These are phyloP conservation scores for Annulohypoxylon nitens DNA, from an alignment of 495 filamentous ascomycete genomes.

Conservation along the genomic window DNA sequence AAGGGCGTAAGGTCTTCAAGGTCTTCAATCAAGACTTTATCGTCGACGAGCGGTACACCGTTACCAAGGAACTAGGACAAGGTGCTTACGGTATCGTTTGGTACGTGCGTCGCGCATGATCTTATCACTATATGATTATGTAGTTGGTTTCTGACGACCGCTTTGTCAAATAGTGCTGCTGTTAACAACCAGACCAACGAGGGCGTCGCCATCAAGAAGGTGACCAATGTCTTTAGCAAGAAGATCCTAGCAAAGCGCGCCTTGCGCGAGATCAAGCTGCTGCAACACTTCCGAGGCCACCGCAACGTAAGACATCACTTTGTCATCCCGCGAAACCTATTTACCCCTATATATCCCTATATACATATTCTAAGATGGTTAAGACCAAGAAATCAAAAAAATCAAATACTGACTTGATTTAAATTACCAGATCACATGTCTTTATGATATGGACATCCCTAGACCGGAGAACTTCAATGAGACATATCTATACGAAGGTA, in stretches of 20 bases:
- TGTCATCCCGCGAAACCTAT: background rate
- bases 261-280: conserved; percentile 95
- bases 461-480: conserved; percentile 99
- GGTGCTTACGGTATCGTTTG: conserved; percentile 99
- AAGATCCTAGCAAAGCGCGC: conserved; percentile 99
- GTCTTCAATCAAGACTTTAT: conserved; percentile 99
- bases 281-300: conserved; percentile 95
- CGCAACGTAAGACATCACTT: conserved; percentile 63
- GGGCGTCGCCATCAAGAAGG: conserved; percentile 99
- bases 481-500: conserved; percentile 98
- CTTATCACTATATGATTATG: background rate
- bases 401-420: conserved; percentile 10
- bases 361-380: too few relatives aligned
- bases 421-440: conserved; percentile 85
- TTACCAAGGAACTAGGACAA: conserved; percentile 98
- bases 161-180: conserved; percentile 75
- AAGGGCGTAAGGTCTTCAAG: conserved; percentile 96
- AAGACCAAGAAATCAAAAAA: background rate
- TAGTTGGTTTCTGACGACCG: conserved; percentile 32
- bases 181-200: conserved; percentile 91
- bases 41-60: conserved; percentile 97
- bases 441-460: conserved; percentile 99
- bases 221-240: conserved; percentile 99
- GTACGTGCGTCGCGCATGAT: conserved; percentile 65
- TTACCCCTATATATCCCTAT: too few relatives aligned